These are phyloP conservation scores for Galerina sulciceps DNA, from an alignment of 768 basidiomycete species.

Conservation along the genomic window DNA sequence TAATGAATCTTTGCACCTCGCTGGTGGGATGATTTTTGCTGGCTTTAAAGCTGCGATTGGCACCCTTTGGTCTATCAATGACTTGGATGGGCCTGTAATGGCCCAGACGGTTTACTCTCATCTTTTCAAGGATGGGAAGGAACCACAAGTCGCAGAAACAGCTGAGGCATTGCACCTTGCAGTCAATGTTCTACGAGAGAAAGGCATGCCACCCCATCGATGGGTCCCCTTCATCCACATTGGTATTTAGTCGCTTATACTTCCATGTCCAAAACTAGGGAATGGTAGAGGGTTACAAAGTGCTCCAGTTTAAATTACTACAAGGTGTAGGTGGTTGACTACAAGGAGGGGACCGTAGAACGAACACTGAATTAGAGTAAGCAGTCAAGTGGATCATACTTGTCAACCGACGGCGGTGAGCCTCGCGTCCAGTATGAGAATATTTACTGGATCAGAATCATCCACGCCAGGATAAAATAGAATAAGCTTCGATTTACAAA, in stretches of 20 bases:
- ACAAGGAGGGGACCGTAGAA: background rate
- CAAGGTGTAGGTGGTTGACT: background rate
- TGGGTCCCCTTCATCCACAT: constrained; percentile 28
- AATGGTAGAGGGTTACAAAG: background rate
- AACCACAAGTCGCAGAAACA: constrained; percentile 11
- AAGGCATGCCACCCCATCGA: constrained; percentile 15
- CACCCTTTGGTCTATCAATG: constrained; percentile 48
- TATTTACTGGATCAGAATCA: constrained; percentile 87
- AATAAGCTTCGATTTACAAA: constrained; percentile 60
- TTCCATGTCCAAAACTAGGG: background rate
- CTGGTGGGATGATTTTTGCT: constrained; percentile 42
- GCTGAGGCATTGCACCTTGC: constrained; percentile 22
- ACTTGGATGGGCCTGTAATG: constrained; percentile 37
- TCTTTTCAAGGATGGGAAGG: constrained; percentile 9
- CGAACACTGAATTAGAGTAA: too few species aligned
- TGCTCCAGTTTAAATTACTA: background rate
- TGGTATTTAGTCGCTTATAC: constrained; percentile 13
- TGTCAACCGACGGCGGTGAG: too few species aligned
- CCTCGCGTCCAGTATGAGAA: too few species aligned
- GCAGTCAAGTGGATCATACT: too few species aligned
- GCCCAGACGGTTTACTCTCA: constrained; percentile 25
- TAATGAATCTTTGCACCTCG: constrained; percentile 40
- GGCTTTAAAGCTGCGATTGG: constrained; percentile 38
- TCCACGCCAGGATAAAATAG: constrained; percentile 95
- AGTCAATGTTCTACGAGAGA: constrained; percentile 12